Percentiles rank a stretch among this genome's conserved stretches.
Evolutionary conservation across 768 basidiomycete genomes (phyloP).

Genomic region (Mycena kentingensis): DNA sequence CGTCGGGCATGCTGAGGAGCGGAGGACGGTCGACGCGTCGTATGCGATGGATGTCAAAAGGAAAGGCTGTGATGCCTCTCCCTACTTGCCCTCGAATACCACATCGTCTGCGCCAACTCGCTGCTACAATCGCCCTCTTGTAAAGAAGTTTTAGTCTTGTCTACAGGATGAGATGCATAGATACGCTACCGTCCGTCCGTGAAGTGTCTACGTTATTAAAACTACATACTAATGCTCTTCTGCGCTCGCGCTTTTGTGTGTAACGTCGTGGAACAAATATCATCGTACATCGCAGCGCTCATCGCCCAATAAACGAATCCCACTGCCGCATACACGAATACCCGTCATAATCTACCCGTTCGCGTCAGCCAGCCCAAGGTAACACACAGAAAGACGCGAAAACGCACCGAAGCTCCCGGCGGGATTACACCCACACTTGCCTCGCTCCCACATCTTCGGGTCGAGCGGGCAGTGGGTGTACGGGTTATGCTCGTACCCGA

Average conservation of each 20-base stretch:
- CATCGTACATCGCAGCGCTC: neutral
- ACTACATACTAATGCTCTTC: too few species aligned
- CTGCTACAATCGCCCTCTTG: too few species aligned
- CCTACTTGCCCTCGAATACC: too few species aligned
- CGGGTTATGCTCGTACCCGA: conserved; percentile 61
- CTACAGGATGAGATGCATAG: too few species aligned
- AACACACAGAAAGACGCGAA: neutral
- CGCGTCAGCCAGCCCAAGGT: neutral
- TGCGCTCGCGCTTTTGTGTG: neutral
- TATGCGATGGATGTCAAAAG: too few species aligned
- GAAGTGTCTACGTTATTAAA: too few species aligned
- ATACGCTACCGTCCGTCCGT: too few species aligned
- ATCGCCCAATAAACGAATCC: conserved; percentile 34
- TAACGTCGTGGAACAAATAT: neutral
- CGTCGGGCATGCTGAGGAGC: too few species aligned
- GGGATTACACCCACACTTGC: conserved; percentile 53
- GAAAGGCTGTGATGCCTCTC: too few species aligned
- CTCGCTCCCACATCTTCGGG: conserved; percentile 37
- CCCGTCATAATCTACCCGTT: conserved; percentile 50
- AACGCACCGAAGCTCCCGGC: conserved; percentile 58
- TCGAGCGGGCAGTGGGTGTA: conserved; percentile 53
- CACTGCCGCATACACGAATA: conserved; percentile 61
- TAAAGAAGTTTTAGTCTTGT: too few species aligned
- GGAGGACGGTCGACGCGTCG: too few species aligned
- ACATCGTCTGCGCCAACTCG: too few species aligned